Evolutionary conservation across 73 alveolate species (phyloP).

Genomic region (Urostyla sp.): DNA sequence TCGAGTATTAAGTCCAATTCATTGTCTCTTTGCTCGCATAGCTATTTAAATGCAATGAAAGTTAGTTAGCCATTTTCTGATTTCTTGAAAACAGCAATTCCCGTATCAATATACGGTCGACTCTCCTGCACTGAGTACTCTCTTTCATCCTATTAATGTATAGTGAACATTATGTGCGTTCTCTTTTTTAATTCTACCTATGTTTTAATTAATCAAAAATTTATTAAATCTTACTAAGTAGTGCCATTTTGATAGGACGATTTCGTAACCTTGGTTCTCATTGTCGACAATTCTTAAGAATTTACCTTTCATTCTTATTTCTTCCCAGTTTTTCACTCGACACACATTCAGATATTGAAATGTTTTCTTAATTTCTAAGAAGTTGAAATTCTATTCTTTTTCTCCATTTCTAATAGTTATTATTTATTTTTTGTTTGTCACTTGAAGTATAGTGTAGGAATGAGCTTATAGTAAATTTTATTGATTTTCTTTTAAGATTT

Average conservation of each 20-base stretch:
- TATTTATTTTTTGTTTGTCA: neutral
- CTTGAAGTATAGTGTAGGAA: neutral
- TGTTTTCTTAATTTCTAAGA: constrained; percentile 81
- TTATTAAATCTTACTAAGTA: neutral
- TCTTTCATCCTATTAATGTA: constrained; percentile 94
- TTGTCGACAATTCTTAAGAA: constrained; percentile 52
- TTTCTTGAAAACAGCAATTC: neutral
- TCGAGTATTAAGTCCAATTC: constrained; percentile 3
- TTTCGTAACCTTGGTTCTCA: neutral
- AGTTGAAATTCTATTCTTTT: constrained; percentile 55
- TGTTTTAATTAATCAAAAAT: neutral
- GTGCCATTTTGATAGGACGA: constrained; percentile 15
- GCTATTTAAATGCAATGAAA: neutral
- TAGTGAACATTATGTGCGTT: constrained; percentile 58
- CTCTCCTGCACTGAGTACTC: constrained; percentile 74
- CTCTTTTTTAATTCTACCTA: constrained; percentile 6
- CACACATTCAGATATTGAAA: constrained; percentile 85
- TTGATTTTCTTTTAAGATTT: neutral
- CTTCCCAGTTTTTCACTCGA: constrained; percentile 91
- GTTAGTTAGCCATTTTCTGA: neutral
- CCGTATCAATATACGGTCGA: constrained; percentile 81
- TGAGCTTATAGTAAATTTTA: constrained; percentile 10
- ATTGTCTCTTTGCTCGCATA: neutral
- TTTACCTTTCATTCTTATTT: constrained; percentile 86
- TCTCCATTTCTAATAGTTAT: constrained; percentile 11